A percentile compares a stretch with the other conserved stretches of the same genome.
Conservation (phyloP, 371 early-diverging fungal species). For the Mucor racemosus region DNA sequence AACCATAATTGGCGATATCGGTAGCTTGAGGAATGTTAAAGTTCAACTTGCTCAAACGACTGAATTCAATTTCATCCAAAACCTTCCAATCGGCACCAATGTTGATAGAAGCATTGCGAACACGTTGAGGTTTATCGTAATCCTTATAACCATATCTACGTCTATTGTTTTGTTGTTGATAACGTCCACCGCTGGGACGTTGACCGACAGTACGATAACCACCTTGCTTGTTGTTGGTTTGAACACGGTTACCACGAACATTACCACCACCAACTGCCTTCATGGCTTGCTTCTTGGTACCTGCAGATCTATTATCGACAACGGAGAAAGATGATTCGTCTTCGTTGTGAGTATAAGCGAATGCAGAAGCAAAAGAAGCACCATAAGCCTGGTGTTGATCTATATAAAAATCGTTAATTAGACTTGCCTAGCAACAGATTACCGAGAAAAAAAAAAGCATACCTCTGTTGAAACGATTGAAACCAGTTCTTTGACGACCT, state of each 20-base stretch:
- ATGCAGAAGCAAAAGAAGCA: slow-evolving; percentile 83
- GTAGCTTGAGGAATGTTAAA: slow-evolving; percentile 77
- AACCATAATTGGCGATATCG: slow-evolving; percentile 75
- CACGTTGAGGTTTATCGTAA: slow-evolving; percentile 70
- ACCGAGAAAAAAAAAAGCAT: slow-evolving; percentile 8
- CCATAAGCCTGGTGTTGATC: slow-evolving; percentile 87
- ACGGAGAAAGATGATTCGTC: slow-evolving; percentile 97
- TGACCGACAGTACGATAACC: slow-evolving; percentile 48
- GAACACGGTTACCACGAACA: slow-evolving; percentile 41
- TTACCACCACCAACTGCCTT: slow-evolving; percentile 52
- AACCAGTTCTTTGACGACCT: slow-evolving; percentile 61
- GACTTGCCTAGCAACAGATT: neutral
- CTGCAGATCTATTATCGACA: slow-evolving; percentile 85
- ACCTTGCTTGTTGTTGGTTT: slow-evolving; percentile 32
- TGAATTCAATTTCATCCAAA: slow-evolving; percentile 94
- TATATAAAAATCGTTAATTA: slow-evolving; percentile 13
- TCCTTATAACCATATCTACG: slow-evolving; percentile 58
- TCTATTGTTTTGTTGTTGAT: slow-evolving; percentile 49
- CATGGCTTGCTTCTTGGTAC: slow-evolving; percentile 71
- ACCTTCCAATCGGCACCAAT: slow-evolving; percentile 92
- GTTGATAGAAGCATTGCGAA: slow-evolving; percentile 87
- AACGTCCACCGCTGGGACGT: slow-evolving; percentile 49
- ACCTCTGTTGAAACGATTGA: slow-evolving; percentile 70
- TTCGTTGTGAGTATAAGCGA: slow-evolving; percentile 89
- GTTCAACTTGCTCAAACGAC: slow-evolving; percentile 82